A percentile compares a stretch with the other conserved stretches of the same genome.
phyloP scores from a whole-genome alignment of 129 eudicot genomes.

The Oenanthe sinensis region DNA sequence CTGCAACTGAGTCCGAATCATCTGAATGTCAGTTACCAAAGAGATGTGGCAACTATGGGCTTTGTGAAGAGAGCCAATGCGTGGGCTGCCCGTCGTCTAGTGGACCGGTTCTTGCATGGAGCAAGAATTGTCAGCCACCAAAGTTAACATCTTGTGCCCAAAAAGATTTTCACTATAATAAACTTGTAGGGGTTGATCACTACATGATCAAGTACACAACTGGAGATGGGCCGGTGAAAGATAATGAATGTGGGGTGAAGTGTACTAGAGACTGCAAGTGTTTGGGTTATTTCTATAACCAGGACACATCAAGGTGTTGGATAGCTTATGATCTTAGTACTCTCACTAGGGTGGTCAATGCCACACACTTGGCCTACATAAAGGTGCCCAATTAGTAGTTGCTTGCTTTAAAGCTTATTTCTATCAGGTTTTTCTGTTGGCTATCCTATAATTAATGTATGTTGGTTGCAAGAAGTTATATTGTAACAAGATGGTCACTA shows the following conservation, averaged over 20 bases:
- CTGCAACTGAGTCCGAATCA: neutral
- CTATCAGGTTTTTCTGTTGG: neutral
- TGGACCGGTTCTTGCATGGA: conserved; percentile 45
- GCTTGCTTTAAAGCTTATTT: neutral
- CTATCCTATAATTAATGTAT: neutral
- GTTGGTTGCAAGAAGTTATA: neutral
- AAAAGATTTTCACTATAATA: conserved; percentile 28
- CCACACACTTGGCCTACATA: conserved; percentile 38
- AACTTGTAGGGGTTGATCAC: conserved; percentile 51
- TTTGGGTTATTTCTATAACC: conserved; percentile 44
- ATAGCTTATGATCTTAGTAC: conserved; percentile 39
- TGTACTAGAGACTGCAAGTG: conserved; percentile 55
- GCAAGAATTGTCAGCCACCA: conserved; percentile 24
- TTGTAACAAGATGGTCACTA: neutral
- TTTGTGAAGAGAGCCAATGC: conserved; percentile 43
- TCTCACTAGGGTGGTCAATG: conserved; percentile 27
- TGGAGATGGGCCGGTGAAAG: conserved; percentile 31
- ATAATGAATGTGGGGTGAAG: conserved; percentile 26
- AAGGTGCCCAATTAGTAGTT: conserved; percentile 16
- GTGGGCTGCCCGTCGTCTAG: conserved; percentile 41
- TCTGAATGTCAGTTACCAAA: conserved; percentile 45
- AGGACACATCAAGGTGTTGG: conserved; percentile 47
- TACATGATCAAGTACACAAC: conserved; percentile 25
- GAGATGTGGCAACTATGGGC: conserved; percentile 37
- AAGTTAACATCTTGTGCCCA: conserved; percentile 21